Evolutionary conservation across 352 stramenopile species (phyloP).

Genomic region (Phytophthora rubi): DNA sequence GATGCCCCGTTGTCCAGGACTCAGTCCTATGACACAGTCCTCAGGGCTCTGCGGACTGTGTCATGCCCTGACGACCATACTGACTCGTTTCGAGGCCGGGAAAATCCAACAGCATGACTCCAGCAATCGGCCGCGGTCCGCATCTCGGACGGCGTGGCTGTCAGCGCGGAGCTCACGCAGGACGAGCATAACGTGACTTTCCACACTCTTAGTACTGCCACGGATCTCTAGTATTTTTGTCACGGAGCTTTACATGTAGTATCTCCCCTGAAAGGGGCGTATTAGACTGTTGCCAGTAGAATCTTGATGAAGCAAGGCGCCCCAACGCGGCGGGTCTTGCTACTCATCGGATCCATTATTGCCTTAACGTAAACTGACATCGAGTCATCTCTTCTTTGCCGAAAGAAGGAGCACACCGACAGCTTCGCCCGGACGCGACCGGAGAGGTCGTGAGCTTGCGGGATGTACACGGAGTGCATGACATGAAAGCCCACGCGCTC

Average conservation of each 20-base stretch:
- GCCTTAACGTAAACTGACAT: conserved; percentile 51
- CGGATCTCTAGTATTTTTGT: too few species aligned
- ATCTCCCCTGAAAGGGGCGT: conserved; percentile 36
- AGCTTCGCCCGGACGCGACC: conserved; percentile 39
- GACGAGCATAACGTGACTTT: conserved; percentile 45
- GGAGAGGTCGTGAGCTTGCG: conserved; percentile 28
- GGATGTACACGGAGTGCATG: conserved; percentile 50
- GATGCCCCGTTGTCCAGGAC: conserved; percentile 23
- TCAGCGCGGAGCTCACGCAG: conserved; percentile 36
- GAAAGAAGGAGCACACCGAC: conserved; percentile 48
- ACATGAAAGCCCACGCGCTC: conserved; percentile 53
- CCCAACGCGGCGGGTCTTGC: conserved; percentile 23
- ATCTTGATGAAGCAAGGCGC: conserved; percentile 34
- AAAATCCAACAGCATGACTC: not conserved
- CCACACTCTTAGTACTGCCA: not conserved
- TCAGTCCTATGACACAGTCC: too few species aligned
- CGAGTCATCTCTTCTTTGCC: conserved; percentile 30
- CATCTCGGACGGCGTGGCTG: conserved; percentile 20
- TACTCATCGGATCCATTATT: conserved; percentile 38
- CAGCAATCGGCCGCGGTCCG: conserved; percentile 17
- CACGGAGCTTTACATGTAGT: too few species aligned
- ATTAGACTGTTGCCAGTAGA: conserved; percentile 34
- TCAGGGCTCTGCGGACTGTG: not conserved
- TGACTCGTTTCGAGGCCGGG: conserved; percentile 10
- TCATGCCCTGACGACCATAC: conserved; percentile 14